Conservation (phyloP, 73 alveolate genomes). For the Diophrys appendiculata region DNA sequence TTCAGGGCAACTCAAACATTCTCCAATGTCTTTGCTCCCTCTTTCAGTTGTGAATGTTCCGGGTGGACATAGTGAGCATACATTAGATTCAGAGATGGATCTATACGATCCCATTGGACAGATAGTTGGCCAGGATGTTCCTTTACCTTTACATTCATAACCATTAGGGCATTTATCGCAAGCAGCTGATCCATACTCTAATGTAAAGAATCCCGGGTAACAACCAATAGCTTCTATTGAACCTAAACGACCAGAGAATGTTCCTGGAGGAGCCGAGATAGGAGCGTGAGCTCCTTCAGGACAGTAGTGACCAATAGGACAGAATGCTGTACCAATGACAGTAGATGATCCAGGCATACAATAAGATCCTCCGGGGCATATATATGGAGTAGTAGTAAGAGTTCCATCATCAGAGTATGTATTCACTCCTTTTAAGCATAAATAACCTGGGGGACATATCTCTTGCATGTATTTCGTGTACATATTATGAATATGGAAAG, state of each 20-base stretch:
- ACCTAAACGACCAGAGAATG: constrained; percentile 45
- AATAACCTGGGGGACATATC: constrained; percentile 75
- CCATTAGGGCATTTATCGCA: constrained; percentile 90
- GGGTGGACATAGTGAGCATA: constrained; percentile 75
- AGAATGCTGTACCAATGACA: constrained; percentile 75
- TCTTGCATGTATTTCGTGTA: constrained; percentile 45
- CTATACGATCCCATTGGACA: constrained; percentile 74
- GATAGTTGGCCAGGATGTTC: constrained; percentile 85
- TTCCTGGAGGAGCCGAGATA: constrained; percentile 61
- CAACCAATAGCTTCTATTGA: constrained; percentile 64
- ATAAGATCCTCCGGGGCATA: constrained; percentile 77
- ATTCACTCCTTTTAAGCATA: constrained; percentile 74
- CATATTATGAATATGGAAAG: constrained; percentile 17
- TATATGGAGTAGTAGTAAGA: constrained; percentile 54
- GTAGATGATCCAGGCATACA: constrained; percentile 75
- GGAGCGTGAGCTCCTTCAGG: constrained; percentile 71
- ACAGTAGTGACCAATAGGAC: constrained; percentile 83
- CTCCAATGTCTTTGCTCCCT: constrained; percentile 64
- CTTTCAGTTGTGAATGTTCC: constrained; percentile 78
- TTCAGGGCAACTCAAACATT: constrained; percentile 77
- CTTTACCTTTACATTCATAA: constrained; percentile 77
- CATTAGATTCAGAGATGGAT: constrained; percentile 56
- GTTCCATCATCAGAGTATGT: constrained; percentile 32
- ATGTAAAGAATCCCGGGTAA: constrained; percentile 74
- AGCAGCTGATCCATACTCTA: constrained; percentile 41